phyloP scores from a whole-genome alignment of 176 grass and related monocot genomes.

The Saccharum spontaneum region DNA sequence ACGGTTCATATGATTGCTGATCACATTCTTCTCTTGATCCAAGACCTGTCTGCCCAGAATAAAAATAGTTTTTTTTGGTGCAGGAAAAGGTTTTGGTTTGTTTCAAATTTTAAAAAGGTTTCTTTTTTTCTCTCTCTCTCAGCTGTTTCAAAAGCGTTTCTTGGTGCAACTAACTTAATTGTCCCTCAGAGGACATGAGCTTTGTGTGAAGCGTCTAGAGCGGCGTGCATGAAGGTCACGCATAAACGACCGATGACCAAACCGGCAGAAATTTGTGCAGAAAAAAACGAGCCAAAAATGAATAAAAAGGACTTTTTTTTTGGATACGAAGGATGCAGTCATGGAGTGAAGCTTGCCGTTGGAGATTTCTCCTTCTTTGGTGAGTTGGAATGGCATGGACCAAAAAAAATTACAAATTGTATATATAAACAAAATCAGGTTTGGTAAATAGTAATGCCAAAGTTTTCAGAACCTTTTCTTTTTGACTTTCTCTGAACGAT shows the following conservation, averaged over 20 bases:
- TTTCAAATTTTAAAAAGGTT: neutral
- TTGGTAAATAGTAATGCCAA: neutral
- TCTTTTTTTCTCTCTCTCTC: neutral
- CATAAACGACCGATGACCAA: conserved; percentile 6
- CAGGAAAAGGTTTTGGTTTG: neutral
- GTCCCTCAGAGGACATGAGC: neutral
- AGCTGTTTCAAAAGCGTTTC: neutral
- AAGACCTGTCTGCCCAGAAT: neutral
- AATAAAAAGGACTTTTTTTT: neutral
- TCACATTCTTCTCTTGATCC: conserved; percentile 34
- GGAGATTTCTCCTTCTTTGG: neutral
- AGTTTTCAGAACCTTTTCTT: neutral
- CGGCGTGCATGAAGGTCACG: conserved; percentile 12
- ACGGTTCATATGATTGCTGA: conserved; percentile 5
- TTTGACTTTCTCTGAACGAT: neutral
- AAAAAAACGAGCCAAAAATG: neutral
- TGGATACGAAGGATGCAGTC: too few species aligned
- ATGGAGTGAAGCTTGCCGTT: neutral
- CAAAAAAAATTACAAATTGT: neutral
- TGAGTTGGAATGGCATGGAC: neutral
- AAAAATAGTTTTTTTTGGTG: neutral
- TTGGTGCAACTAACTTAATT: conserved; percentile 13
- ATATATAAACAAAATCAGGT: too few species aligned
- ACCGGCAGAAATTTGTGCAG: neutral
- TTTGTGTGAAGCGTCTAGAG: conserved; percentile 30